Percentiles rank a stretch among this genome's conserved stretches.
Conservation (phyloP, 192 early-diverging fungal species). For the Mycoemilia scoparia region DNA sequence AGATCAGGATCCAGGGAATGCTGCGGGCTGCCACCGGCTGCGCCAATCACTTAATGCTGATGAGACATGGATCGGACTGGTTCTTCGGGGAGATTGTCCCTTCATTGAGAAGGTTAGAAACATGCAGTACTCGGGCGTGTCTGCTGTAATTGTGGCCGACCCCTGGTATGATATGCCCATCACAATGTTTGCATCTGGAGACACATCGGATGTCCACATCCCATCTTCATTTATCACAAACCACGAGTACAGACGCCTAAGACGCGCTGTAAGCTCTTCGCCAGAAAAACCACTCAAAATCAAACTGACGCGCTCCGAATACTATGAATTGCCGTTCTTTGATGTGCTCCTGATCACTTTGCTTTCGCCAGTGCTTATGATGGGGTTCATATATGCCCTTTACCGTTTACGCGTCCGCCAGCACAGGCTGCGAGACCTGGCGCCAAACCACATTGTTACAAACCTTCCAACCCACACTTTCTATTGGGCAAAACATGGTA, state of each 20-base stretch:
- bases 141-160: slow-evolving; percentile 79
- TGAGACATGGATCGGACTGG: slow-evolving; percentile 60
- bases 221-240: slow-evolving; percentile 75
- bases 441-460: slow-evolving; percentile 52
- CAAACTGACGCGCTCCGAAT: slow-evolving; percentile 26
- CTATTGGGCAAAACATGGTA: slow-evolving; percentile 35
- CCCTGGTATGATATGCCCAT: slow-evolving; percentile 48
- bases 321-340: slow-evolving; percentile 44
- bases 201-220: slow-evolving; percentile 69
- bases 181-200: slow-evolving; percentile 64
- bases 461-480: slow-evolving; percentile 58
- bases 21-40: slow-evolving; percentile 38
- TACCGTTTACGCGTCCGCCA: slow-evolving; percentile 58
- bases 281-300: slow-evolving; percentile 7
- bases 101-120: slow-evolving; percentile 81
- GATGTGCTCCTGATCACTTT: slow-evolving; percentile 70
- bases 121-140: slow-evolving; percentile 73
- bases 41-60: slow-evolving; percentile 16
- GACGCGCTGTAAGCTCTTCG: slow-evolving; percentile 9
- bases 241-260: slow-evolving; percentile 42
- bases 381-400: slow-evolving; percentile 51
- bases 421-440: slow-evolving; percentile 51
- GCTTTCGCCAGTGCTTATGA: slow-evolving; percentile 62
- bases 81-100: slow-evolving; percentile 71
- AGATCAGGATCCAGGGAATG: slow-evolving; percentile 31